Percentiles rank a stretch among this genome's conserved stretches.
phyloP scores from a whole-genome alignment of 1,139 yeast genomes.

The Magnusiomyces paraingens region DNA sequence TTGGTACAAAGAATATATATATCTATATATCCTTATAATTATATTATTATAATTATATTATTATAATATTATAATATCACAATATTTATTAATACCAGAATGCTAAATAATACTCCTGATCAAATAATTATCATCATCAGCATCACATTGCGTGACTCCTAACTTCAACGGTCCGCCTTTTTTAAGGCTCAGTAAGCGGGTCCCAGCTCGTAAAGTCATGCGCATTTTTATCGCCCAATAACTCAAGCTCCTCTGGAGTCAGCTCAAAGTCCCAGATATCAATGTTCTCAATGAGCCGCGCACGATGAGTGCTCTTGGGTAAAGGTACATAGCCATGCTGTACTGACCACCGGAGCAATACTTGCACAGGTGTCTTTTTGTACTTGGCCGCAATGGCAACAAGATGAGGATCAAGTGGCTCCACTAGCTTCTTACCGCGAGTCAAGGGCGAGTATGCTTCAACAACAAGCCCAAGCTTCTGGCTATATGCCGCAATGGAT shows the following conservation, averaged over 20 bases:
- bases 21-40: too few species aligned
- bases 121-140: too few species aligned
- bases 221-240: constrained; percentile 31
- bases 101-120: too few species aligned
- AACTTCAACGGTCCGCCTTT: too few species aligned
- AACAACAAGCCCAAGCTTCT: constrained; percentile 46
- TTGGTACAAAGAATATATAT: too few species aligned
- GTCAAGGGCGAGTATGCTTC: constrained; percentile 73
- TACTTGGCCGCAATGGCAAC: constrained; percentile 48
- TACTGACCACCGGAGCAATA: constrained; percentile 64
- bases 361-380: constrained; percentile 50
- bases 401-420: constrained; percentile 38
- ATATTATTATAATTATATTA: too few species aligned
- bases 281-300: constrained; percentile 54
- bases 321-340: constrained; percentile 59
- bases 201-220: constrained; percentile 18
- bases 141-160: too few species aligned
- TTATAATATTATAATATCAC: too few species aligned
- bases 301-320: constrained; percentile 59
- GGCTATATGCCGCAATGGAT: constrained; percentile 50
- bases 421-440: constrained; percentile 33
- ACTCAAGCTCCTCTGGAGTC: constrained; percentile 32
- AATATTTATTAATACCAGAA: too few species aligned
- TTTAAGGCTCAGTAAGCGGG: constrained; percentile 10
- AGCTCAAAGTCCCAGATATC: constrained; percentile 47